phyloP scores from a whole-genome alignment of 2,329 filamentous ascomycete genomes.

The Paracamarosporium sp. region DNA sequence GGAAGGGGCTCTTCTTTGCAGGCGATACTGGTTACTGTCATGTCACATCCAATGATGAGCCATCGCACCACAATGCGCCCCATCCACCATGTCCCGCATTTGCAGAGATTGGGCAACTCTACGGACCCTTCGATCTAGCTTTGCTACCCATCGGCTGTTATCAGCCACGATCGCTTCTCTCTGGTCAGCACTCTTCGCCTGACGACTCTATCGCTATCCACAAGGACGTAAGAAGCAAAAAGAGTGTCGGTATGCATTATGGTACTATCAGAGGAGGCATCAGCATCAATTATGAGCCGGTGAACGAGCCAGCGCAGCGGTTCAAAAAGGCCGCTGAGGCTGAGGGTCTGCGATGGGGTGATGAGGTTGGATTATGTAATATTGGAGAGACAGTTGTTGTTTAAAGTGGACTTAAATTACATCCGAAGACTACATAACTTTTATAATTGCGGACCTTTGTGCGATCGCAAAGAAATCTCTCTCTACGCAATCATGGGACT shows the following conservation, averaged over 20 bases:
- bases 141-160: constrained; percentile 59
- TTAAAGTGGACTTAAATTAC: constrained; percentile 16
- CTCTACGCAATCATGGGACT: too few species aligned
- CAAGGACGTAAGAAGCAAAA: constrained; percentile 53
- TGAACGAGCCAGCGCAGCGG: constrained; percentile 54
- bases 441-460: too few species aligned
- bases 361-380: constrained; percentile 50
- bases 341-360: constrained; percentile 47
- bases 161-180: constrained; percentile 53
- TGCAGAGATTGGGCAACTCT: constrained; percentile 52
- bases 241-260: constrained; percentile 61
- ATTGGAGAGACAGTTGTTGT: constrained; percentile 57
- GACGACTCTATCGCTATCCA: constrained; percentile 58
- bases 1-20: constrained; percentile 54
- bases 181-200: constrained; percentile 54
- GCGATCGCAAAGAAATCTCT: too few species aligned
- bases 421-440: neutral
- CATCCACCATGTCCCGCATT: constrained; percentile 57
- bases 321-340: constrained; percentile 55
- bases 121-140: constrained; percentile 58
- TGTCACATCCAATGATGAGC: constrained; percentile 36
- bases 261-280: constrained; percentile 56
- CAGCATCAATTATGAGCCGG: constrained; percentile 56
- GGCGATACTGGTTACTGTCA: constrained; percentile 59
- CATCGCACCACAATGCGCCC: constrained; percentile 39